These are phyloP conservation scores for Biscogniauxia mediterranea DNA, from an alignment of 2,329 filamentous ascomycete genomes.

Conservation along the genomic window DNA sequence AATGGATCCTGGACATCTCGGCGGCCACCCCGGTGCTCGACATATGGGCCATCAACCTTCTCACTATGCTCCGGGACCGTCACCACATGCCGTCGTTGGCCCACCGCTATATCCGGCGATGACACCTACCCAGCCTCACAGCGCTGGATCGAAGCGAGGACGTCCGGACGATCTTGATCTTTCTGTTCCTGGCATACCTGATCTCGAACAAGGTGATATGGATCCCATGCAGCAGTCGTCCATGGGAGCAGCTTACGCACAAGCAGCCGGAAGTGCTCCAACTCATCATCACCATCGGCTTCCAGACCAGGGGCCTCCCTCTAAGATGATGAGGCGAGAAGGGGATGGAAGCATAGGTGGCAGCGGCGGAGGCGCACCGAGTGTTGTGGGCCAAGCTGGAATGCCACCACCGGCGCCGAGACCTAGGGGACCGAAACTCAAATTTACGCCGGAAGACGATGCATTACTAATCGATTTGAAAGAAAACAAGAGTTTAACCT, in stretches of 20 bases:
- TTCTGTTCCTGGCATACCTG: conserved; percentile 47
- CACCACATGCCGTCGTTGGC: conserved; percentile 45
- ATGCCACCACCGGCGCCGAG: conserved; percentile 82
- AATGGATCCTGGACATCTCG: conserved; percentile 55
- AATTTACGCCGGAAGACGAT: conserved; percentile 92
- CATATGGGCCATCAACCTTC: conserved; percentile 51
- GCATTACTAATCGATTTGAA: conserved; percentile 84
- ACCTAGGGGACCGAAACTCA: conserved; percentile 84
- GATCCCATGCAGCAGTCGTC: conserved; percentile 54
- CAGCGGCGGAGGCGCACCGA: conserved; percentile 63
- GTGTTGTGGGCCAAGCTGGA: conserved; percentile 79
- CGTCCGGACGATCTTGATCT: conserved; percentile 60
- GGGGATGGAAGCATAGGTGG: conserved; percentile 44
- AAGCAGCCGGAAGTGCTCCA: conserved; percentile 47
- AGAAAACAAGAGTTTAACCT: conserved; percentile 90
- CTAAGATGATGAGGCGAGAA: conserved; percentile 65
- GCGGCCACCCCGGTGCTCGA: conserved; percentile 46
- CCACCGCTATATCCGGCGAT: conserved; percentile 51
- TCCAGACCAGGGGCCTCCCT: conserved; percentile 68
- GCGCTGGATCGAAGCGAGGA: conserved; percentile 47
- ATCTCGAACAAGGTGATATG: conserved; percentile 55
- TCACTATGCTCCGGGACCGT: conserved; percentile 51
- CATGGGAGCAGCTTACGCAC: conserved; percentile 51
- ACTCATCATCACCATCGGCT: conserved; percentile 81
- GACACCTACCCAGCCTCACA: conserved; percentile 37